Conservation (phyloP, 768 basidiomycete species). For the Phlebiopsis flavidoalba region DNA sequence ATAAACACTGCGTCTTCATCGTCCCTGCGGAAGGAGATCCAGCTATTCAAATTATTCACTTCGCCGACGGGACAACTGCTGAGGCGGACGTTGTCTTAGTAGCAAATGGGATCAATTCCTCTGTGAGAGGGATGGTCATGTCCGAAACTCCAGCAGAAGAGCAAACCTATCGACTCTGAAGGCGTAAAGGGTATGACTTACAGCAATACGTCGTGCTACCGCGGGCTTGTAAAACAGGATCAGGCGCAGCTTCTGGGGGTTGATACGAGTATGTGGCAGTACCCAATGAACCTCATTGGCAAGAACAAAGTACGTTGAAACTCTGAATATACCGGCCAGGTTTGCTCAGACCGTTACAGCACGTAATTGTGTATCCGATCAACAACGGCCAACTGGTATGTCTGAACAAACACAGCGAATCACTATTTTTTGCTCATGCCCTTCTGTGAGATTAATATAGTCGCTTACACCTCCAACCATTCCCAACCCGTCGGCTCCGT, state of each 20-base stretch:
- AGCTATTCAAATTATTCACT: slow-evolving; percentile 2
- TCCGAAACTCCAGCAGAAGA: too few species aligned
- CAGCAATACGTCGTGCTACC: slow-evolving; percentile 7
- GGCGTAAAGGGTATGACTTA: slow-evolving; percentile 7
- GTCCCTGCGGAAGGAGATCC: slow-evolving; percentile 18
- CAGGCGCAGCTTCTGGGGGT: background rate
- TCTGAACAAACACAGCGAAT: background rate
- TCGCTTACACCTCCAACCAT: slow-evolving; percentile 27
- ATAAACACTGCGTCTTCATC: slow-evolving; percentile 1
- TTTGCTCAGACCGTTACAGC: background rate
- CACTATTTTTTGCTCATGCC: background rate
- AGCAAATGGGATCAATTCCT: slow-evolving; percentile 9
- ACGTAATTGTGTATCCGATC: slow-evolving; percentile 5
- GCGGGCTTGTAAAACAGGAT: background rate
- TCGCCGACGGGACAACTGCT: slow-evolving; percentile 5
- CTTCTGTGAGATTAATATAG: slow-evolving; percentile 38
- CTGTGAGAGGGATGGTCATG: slow-evolving; percentile 7
- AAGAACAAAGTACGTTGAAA: slow-evolving; percentile 1
- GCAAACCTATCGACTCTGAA: slow-evolving; percentile 5
- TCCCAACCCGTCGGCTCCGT: background rate
- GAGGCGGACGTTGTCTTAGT: slow-evolving; percentile 10
- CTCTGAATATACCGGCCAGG: background rate
- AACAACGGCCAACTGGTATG: background rate
- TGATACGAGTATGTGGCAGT: background rate
- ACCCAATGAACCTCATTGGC: slow-evolving; percentile 24